Evolutionary conservation across 805 yeast species (phyloP), one percentile per base, ranked within the genome.

Genomic region (Starmerella tilneyi): DNA sequence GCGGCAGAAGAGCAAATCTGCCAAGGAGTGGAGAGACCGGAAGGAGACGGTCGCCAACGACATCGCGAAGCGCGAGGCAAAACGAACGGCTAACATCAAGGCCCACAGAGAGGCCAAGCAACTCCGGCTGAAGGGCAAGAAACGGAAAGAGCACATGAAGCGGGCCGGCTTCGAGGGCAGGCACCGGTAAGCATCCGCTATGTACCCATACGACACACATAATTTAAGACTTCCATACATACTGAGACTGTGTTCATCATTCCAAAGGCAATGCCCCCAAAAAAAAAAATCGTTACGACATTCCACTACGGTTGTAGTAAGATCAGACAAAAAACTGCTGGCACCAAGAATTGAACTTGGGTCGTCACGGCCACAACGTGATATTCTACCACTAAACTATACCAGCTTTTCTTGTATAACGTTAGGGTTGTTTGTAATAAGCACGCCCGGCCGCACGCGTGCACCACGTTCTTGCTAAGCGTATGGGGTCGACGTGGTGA

Each of bases 11-110:
- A 74, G 83, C 59, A 84, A 79, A 68, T 81, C 94, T 47, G 94
- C 85, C 57, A 68, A 76, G 42, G 94, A 89, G 63, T 92, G 99
- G 99, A 74, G 68, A 53, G 96, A 89, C 42, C 76, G 99, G 54
- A 80, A 83, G 61, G 82, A 79, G 56, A 73, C 73, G 29, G 95
- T 92, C 12, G 75, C 76, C 47, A 83, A 79, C 55, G 78, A 80
- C 30, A 79, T 82, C 43, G 72, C 78, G 39, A 83, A 80, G 15
- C 81, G 81, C 57, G 78, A 75, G 51, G 84, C 85, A 68, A 81
- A 92, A 71, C 78, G 97, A 63, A 95, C 88, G 58, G 95, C 85
- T 56, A 92, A 92, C 60, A 70, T 92, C 62, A 78, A 80, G 60
- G 77, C 84, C 39, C 77, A 96, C 65, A 80, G 74, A 58, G 96